These are phyloP conservation scores for Oryza brachyantha DNA, from an alignment of 176 grass and related monocot species.

Conservation along the genomic window DNA sequence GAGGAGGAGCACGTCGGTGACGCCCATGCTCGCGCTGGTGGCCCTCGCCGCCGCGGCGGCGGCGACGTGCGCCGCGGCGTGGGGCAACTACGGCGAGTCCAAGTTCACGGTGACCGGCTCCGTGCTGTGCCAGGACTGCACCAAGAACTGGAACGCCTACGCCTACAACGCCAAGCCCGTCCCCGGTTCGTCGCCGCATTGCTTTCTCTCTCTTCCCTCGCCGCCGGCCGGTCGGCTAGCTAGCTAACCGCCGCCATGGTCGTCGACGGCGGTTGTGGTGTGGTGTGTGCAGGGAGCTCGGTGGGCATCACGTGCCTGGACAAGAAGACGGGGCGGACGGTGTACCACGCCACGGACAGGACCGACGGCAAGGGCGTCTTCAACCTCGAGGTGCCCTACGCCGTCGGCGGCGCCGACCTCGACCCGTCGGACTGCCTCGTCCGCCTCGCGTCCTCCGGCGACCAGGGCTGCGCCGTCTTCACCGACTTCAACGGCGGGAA, in stretches of 20 bases:
- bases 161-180: slow-evolving; percentile 55
- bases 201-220: neutral
- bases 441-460: slow-evolving; percentile 52
- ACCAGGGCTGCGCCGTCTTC: slow-evolving; percentile 42
- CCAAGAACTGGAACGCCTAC: slow-evolving; percentile 69
- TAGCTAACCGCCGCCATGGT: neutral
- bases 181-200: slow-evolving; percentile 20
- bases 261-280: no score
- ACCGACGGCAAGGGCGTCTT: slow-evolving; percentile 55
- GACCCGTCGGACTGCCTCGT: slow-evolving; percentile 33
- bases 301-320: slow-evolving; percentile 72
- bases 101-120: slow-evolving; percentile 58
- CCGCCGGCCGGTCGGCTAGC: no score
- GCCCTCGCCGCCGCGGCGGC: neutral
- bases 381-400: slow-evolving; percentile 43
- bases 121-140: slow-evolving; percentile 89
- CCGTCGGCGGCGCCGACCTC: neutral
- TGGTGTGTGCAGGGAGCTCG: slow-evolving; percentile 33
- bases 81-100: neutral
- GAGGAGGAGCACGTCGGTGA: neutral
- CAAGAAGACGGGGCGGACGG: slow-evolving; percentile 12
- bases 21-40: slow-evolving; percentile 23
- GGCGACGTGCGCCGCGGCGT: slow-evolving; percentile 11
- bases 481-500: slow-evolving; percentile 72
- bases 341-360: slow-evolving; percentile 39